Base-by-base conservation (phyloP, 2,329 filamentous ascomycete species). In the Aspergillus felis region DNA sequence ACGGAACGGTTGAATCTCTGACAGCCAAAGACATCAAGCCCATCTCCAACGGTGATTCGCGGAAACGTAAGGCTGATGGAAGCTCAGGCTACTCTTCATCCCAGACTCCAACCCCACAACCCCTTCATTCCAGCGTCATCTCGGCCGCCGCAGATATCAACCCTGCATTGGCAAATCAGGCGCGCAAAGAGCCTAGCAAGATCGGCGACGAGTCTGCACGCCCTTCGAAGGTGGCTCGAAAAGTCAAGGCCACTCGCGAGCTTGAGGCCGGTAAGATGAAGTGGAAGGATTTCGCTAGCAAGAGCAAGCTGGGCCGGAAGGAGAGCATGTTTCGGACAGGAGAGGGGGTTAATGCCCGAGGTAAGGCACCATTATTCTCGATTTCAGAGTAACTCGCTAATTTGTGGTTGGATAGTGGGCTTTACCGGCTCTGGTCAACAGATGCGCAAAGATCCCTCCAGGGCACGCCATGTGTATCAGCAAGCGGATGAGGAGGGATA, bases 271-370 rank as follows among this genome's bases (percentile, higher is more conserved):
- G 89, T 69, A 96, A 96, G 80, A 90, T 79, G 69, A 96, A 94
- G 72, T 99, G 94, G 94, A 89, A 97, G 72, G 90, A 95, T 62
- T 99, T 96, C 74, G 89, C 87, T 63, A 81, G 83, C 69, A 96
- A 95, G 74, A 80, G 81, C 58, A 87, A 85, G 70, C 73, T 79
- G 58, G 77, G 79, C n/a, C 92, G 91, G 79, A 96, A 96, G 77
- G 91, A 96, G 51, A 96, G 91, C 81, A 97, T 97, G 92, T 97
- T 97, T 74, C 87, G 92, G 50, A 97, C 92, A 2, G 91, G 92
- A 0, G 92, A 96, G 32, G 88, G 91, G 60, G 84, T 94, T 25
- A 85, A 91, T 68, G 92, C 90, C 57, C 85, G 92, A 88, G 92
- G 92, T 96, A 78, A 48, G 60, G 59, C 47, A 61, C n/a, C 32